Base-by-base conservation (phyloP, 345 rosid genomes). In the Alliaria petiolata region DNA sequence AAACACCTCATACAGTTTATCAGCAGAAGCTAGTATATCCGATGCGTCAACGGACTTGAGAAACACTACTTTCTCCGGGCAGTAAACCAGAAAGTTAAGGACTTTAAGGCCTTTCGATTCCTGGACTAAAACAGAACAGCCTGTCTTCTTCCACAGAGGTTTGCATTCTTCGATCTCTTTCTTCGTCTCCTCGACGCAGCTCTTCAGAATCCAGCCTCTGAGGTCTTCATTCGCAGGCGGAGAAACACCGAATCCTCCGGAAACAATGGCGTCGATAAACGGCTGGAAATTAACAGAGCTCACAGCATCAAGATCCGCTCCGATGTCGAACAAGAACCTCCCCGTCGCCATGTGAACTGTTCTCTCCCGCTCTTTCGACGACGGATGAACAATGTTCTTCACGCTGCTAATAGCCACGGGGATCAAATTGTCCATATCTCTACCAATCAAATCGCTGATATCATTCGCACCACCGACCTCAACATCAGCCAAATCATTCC, bases 51-150 rank as follows among this genome's bases (percentile, higher is more conserved):
- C 79, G 3, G 89, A 83, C 78, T 80, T 95, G 55, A 87, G 22
- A 75, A 89, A 95, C 54, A 83, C 82, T 1, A 83, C 89, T 69
- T 90, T 91, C 28, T 85, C 82, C n/a, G 95, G 83, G 54, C 89
- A 83, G 73, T 83, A 72, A 16, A 82, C 88, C 76, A 81, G 61
- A 80, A 95, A 81, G 22, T 82, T 83, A 17, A 91, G 86, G 50
- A 86, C 56, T 44, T 64, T 68, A 58, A 67, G 42, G 26, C 91
- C 97, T 28, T 72, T 82, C 81, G 77, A 67, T 59, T 91, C 92
- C 56, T 89, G 87, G 10, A 95, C 90, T 80, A 95, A 47, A 62
- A 91, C 55, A 16, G 98, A 89, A 71, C 92, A 91, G 46, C 97
- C 98, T 12, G 86, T 86, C 75, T 33, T 88, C 62, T 57, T 86